Evolutionary conservation across 371 early-diverging fungal genomes (phyloP).

Genomic region (Nematocida sp.): DNA sequence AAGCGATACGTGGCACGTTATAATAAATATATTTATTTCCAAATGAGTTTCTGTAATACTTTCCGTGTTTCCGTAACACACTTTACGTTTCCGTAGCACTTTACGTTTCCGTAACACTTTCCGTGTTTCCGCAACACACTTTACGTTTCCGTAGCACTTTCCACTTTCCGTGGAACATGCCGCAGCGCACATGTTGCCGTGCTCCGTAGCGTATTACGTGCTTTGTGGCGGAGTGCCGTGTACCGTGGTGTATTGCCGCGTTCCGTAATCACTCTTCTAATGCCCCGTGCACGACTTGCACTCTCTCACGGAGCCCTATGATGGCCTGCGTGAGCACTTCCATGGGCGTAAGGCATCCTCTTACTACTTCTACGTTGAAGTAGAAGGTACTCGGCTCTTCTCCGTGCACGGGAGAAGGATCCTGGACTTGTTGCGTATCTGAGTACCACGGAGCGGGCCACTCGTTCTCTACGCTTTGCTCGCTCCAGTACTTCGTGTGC

Average conservation of each 20-base stretch:
- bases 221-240: too few relatives aligned
- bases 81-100: too few relatives aligned
- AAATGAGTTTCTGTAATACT: too few relatives aligned
- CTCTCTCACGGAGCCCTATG: constrained; percentile 57
- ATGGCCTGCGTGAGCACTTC: constrained; percentile 58
- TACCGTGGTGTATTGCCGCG: background rate
- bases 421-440: constrained; percentile 32
- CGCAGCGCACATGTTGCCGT: too few relatives aligned
- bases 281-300: constrained; percentile 16
- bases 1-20: too few relatives aligned
- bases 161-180: too few relatives aligned
- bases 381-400: constrained; percentile 49
- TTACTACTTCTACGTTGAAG: constrained; percentile 65
- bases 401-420: constrained; percentile 2
- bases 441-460: constrained; percentile 58
- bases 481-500: constrained; percentile 88
- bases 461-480: constrained; percentile 70
- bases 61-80: too few relatives aligned
- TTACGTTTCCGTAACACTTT: too few relatives aligned
- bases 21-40: too few relatives aligned
- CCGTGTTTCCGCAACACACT: too few relatives aligned
- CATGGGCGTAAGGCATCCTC: constrained; percentile 58
- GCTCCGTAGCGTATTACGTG: too few relatives aligned
- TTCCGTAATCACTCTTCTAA: constrained; percentile 17
- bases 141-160: too few relatives aligned